Evolutionary conservation across 805 yeast species (phyloP), one percentile per base, ranked within the genome.

Genomic region (Candida cerambycidarum): DNA sequence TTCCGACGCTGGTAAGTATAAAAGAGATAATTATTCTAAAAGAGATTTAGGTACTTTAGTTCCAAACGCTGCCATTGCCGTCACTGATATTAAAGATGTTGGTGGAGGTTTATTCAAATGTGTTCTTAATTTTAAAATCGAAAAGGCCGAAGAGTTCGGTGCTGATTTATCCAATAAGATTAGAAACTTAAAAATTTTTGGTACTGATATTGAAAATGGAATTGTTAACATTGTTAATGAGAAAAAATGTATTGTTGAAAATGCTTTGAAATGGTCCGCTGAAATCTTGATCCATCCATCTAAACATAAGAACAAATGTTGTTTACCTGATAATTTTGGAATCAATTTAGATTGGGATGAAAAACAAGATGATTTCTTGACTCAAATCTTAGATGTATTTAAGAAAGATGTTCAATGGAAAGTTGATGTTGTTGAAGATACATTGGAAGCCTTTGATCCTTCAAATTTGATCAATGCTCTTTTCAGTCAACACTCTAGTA

Each of bases 1-100:
- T 13, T 11, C 29, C 7, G 16, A n/a, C 7, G 14, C 8, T 21
- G 17, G 12, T 9, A 11, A 17, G 10, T n/a, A 6, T 21, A 39
- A 29, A 24, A 32, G 36, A 31, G 23, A n/a, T 7, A 16, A 14
- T 19, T 5, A 32, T 21, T 21, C 8, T 29, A n/a, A 30, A 18
- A 33, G 34, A 33, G 25, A 30, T 13, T 40, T 44, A 1, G 46
- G 44, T 23, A 32, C 28, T 9, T 33, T 38, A 14, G 40, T 24
- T 5, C 62, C 63, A 24, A 45, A 50, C 33, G 63, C 62, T 37
- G 57, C 56, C 12, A 50, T 60, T 42, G 52, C 49, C 9, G 53
- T 60, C 15, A 55, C 62, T 21, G 53, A 58, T 32, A 59, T 54
- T 18, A 51, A 47, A 32, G 45, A 43, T 32, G 52, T 47, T n/a